Conservation (phyloP, 768 basidiomycete species). For the Suillus subaureus region DNA sequence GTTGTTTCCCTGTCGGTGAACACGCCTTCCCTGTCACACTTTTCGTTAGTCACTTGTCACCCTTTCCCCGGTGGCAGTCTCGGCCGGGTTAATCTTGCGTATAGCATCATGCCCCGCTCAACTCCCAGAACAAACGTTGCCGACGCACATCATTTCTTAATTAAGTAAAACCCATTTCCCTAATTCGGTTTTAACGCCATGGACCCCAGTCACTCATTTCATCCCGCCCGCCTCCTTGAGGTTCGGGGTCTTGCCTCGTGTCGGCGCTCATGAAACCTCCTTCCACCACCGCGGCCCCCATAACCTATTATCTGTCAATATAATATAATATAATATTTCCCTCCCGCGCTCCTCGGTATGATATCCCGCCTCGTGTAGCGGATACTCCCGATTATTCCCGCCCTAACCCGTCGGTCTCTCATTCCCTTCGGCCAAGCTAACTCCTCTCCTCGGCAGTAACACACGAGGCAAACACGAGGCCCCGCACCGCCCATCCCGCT, state of each 20-base stretch:
- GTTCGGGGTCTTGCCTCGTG: conserved; percentile 32
- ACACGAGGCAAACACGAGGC: conserved; percentile 8
- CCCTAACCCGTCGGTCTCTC: conserved; percentile 4
- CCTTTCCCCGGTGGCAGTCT: conserved; percentile 6
- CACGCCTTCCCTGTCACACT: conserved; percentile 8
- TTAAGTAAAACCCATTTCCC: conserved; percentile 16
- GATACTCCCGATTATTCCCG: conserved; percentile 7
- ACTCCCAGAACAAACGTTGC: conserved; percentile 27
- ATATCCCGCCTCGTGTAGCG: conserved; percentile 7
- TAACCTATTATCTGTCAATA: neutral
- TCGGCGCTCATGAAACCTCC: conserved; percentile 25
- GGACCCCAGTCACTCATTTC: conserved; percentile 24
- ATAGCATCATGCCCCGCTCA: conserved; percentile 10
- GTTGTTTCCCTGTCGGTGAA: conserved; percentile 9
- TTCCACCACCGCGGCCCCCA: conserved; percentile 6
- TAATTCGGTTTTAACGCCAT: conserved; percentile 18
- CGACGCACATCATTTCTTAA: conserved; percentile 25
- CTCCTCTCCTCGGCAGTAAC: neutral
- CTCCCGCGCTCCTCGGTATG: conserved; percentile 5
- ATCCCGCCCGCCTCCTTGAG: conserved; percentile 1
- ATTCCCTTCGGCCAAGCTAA: neutral
- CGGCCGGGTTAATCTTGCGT: conserved; percentile 10
- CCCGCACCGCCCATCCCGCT: conserved; percentile 3
- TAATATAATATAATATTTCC: neutral
- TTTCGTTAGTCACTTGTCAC: conserved; percentile 6